These are phyloP conservation scores for Corrigiola litoralis DNA, from an alignment of 179 eudicot genomes.

Conservation along the genomic window DNA sequence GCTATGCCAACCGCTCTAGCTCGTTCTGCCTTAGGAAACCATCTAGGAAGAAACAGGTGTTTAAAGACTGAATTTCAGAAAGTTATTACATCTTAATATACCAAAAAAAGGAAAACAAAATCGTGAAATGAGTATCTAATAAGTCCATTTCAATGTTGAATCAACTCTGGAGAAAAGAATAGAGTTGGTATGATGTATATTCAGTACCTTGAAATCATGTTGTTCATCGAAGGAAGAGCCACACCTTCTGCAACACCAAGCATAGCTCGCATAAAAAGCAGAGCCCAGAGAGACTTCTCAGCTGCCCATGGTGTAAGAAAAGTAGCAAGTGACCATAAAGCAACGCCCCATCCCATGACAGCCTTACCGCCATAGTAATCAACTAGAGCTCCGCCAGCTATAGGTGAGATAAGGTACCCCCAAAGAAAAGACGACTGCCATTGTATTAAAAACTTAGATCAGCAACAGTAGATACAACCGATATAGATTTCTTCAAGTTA, in stretches of 20 bases:
- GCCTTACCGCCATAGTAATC: conserved; percentile 93
- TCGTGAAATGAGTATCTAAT: conserved; percentile 9
- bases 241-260: conserved; percentile 99
- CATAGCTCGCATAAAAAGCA: conserved; percentile 69
- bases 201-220: conserved; percentile 83
- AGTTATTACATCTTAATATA: background rate
- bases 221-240: conserved; percentile 99
- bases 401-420: conserved; percentile 96
- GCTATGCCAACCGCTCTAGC: conserved; percentile 98
- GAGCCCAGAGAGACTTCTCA: conserved; percentile 66
- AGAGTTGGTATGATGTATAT: background rate
- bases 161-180: background rate
- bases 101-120: background rate
- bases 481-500: background rate
- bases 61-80: conserved; percentile 21
- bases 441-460: conserved; percentile 31
- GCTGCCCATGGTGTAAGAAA: conserved; percentile 99
- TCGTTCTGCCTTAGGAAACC: conserved; percentile 93
- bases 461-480: conserved; percentile 25
- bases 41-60: conserved; percentile 49
- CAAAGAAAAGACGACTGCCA: conserved; percentile 98
- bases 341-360: conserved; percentile 94
- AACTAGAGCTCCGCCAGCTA: conserved; percentile 94
- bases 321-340: conserved; percentile 93
- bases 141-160: too few species aligned